Evolutionary conservation across 164 flowering plant genomes (phyloP), one percentile per base, ranked within the genome.

Genomic region (Chimonanthus salicifolius): DNA sequence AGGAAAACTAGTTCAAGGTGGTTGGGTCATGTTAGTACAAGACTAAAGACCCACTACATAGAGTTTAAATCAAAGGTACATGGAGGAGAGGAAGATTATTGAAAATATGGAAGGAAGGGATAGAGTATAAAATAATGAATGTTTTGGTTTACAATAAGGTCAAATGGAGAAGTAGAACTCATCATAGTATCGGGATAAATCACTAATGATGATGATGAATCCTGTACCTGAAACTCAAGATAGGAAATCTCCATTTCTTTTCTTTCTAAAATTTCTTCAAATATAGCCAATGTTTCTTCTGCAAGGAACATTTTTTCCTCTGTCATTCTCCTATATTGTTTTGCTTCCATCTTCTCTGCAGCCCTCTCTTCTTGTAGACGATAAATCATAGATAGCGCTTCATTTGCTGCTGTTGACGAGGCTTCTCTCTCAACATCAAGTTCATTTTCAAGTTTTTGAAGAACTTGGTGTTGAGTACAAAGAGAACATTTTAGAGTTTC

Each of bases 351-450:
- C 74, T 85, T 83, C 74, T 88, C 81, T 0, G 86, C 87, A 5
- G 98, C 93, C 79, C 88, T 92, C 73, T 90, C 97, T 43, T 84
- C 94, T 79, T 95, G 99, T 70, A 95, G 63, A 10, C 97, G 91
- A 73, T 88, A 72, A 18, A 95, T 95, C 91, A 92, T 91, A 0
- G 98, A 87, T 45, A 95, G 58, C 11, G 97, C 88, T 80, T 93
- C 98, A 72, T 80, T 88, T 4, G 92, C 92, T 5, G 99, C 94
- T 5, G 91, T 72, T 7, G 89, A 81, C 0, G 99, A 83, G 11
- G 97, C 88, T 78, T 95, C 99, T 77, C 99, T 82, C 69, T 95
- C 99, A 69, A 76, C 84, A 46, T 95, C 99, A 50, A 95, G 74
- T 70, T 95, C 99, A 6, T 49, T 20, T 75, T 87, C 82, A 2